Percentiles rank a stretch among this genome's conserved stretches.
phyloP scores from a whole-genome alignment of 192 early-diverging fungal species.

The Lobosporangium transversale region DNA sequence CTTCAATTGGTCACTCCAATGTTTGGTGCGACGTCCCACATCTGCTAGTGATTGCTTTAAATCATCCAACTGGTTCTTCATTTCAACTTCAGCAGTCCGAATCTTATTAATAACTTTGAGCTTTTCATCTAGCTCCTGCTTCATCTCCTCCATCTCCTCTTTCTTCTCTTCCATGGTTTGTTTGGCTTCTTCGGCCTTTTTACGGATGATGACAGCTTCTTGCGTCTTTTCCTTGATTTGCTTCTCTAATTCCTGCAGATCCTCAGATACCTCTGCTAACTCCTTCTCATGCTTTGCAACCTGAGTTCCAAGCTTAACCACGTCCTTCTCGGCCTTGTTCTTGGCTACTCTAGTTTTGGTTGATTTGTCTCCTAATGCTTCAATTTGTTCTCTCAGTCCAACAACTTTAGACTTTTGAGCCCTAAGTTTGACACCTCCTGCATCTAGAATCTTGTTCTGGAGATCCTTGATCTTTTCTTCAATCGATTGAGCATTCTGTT shows the following conservation, averaged over 20 bases:
- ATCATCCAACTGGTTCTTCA: conserved; percentile 76
- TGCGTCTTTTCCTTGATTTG: conserved; percentile 67
- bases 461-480: conserved; percentile 82
- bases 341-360: conserved; percentile 81
- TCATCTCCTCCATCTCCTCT: conserved; percentile 71
- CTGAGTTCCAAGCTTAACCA: conserved; percentile 72
- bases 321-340: conserved; percentile 78
- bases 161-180: conserved; percentile 73
- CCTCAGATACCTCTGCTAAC: conserved; percentile 67
- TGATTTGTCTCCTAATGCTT: conserved; percentile 68
- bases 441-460: conserved; percentile 91
- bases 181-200: conserved; percentile 54
- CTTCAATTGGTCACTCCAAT: conserved; percentile 58
- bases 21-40: conserved; percentile 65
- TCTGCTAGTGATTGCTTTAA: conserved; percentile 66
- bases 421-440: conserved; percentile 88
- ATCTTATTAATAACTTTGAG: conserved; percentile 71
- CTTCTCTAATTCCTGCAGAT: conserved; percentile 69
- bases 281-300: conserved; percentile 74
- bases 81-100: conserved; percentile 73
- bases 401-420: conserved; percentile 88
- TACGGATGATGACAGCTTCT: conserved; percentile 57
- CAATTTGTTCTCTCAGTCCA: conserved; percentile 81
- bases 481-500: conserved; percentile 68
- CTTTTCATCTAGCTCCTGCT: conserved; percentile 74